A percentile compares a stretch with the other conserved stretches of the same genome.
Evolutionary conservation across 257 asterid genomes (phyloP).

Genomic region (Nicotiana otophora): DNA sequence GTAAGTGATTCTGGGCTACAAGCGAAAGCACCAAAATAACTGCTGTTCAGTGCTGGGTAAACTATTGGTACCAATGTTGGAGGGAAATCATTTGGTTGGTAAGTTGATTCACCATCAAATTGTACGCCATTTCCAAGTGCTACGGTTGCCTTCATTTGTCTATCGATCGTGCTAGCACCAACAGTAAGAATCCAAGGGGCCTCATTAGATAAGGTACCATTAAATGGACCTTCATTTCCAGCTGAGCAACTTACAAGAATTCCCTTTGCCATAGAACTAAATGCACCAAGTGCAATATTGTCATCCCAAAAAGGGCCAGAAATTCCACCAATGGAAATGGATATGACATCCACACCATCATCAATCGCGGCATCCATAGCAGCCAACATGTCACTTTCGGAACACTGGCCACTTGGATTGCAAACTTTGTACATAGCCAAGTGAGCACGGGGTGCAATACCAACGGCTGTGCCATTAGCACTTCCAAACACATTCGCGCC

Average conservation of each 20-base stretch:
- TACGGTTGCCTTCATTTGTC: constrained; percentile 5
- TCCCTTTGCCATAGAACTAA: constrained; percentile 15
- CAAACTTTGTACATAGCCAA: constrained; percentile 17
- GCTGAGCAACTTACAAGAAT: constrained; percentile 15
- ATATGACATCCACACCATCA: constrained; percentile 17
- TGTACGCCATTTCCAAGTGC: not conserved
- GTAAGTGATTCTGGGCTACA: not conserved
- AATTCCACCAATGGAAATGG: constrained; percentile 14
- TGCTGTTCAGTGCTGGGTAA: constrained; percentile 7
- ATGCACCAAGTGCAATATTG: constrained; percentile 6
- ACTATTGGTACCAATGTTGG: constrained; percentile 5
- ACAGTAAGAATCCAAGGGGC: constrained; percentile 20
- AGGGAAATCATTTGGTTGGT: constrained; percentile 10
- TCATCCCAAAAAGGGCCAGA: constrained; percentile 12
- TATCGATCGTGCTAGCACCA: constrained; percentile 18
- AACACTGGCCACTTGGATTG: not conserved
- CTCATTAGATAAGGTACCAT: constrained; percentile 7
- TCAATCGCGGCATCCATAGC: constrained; percentile 16
- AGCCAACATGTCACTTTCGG: constrained; percentile 9
- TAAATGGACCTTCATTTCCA: constrained; percentile 2
- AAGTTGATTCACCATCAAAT: constrained; percentile 13
- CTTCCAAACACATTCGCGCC: not conserved
- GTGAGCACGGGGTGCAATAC: constrained; percentile 15
- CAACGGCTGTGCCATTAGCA: constrained; percentile 6
- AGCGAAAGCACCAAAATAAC: not conserved